Evolutionary conservation across 192 early-diverging fungal genomes (phyloP), one percentile per base, ranked within the genome.

Genomic region (Podochytrium sp.): DNA sequence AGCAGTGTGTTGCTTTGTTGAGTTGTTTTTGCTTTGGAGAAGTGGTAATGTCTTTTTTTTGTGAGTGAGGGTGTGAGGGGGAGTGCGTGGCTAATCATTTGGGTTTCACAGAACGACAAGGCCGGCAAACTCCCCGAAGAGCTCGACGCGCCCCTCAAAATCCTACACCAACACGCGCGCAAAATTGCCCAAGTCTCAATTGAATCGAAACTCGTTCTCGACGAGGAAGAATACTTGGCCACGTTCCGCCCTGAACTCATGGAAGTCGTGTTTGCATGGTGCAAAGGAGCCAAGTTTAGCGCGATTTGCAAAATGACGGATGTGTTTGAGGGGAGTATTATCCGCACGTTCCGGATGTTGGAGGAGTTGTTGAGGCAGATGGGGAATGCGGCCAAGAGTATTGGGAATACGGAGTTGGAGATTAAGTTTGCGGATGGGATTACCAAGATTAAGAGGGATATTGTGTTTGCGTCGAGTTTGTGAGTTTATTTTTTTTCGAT

Each of bases 221-320:
- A 93, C 65, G 94, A 96, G 79, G 91, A 94, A 27, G 94, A 93
- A 57, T 98, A 97, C 66, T 84, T 99, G 14, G 78, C 87, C 64
- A 86, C 84, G 38, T 99, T 98, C 83, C 86, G 88, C 2, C 86
- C 92, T 1, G 92, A 94, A 38, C 77, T 99, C 27, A 98, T 99
- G 95, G 93, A 96, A 72, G 94, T 98, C 35, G 95, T 95, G 52
- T 95, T 89, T 74, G 91, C 90, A 0, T 98, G 96, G 97, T 91
- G 79, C 71, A 84, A 93, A 68, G 95, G 95, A 0, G 94, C 94
- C 37, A 94, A 92, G 74, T 99, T 99, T 78, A 85, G 84, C 38
- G 93, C 97, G 79, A 96, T 97, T 73, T 95, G 94, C 79, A 91
- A 95, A 69, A 91, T 96, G 91, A 97, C 95, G 0, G 91, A 94